Evolutionary conservation across 441 rosid species (phyloP).

Genomic region (Breynia disticha): DNA sequence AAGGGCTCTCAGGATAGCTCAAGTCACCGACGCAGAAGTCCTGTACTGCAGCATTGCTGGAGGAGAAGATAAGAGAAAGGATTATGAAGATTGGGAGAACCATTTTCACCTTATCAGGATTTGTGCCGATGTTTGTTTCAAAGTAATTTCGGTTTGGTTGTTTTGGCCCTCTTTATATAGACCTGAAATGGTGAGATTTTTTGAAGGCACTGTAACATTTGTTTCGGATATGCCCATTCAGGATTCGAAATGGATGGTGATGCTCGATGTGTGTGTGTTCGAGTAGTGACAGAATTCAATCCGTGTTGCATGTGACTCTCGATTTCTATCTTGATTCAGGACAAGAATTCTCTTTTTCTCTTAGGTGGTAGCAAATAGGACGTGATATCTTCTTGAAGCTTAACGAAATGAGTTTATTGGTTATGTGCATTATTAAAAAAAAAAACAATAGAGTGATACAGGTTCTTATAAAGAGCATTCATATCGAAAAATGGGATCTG

Average conservation of each 20-base stretch:
- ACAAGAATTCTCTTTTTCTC: too few species aligned
- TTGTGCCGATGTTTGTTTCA: not conserved
- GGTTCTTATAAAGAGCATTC: too few species aligned
- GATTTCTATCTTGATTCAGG: too few species aligned
- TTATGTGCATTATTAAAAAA: too few species aligned
- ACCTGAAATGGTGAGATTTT: not conserved
- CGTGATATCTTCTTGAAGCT: too few species aligned
- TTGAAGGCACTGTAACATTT: not conserved
- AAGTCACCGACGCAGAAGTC: constrained; percentile 74
- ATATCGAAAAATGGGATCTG: too few species aligned
- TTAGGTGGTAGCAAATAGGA: too few species aligned
- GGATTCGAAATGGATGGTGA: constrained; percentile 15
- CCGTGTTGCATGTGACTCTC: constrained; percentile 14
- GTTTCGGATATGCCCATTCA: constrained; percentile 9
- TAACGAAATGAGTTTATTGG: too few species aligned
- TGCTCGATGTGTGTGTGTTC: not conserved
- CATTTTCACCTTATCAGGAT: constrained; percentile 22
- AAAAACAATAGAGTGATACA: too few species aligned
- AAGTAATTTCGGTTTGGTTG: too few species aligned
- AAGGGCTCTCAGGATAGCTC: constrained; percentile 38
- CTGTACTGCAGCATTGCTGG: constrained; percentile 43
- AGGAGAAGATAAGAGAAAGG: constrained; percentile 33
- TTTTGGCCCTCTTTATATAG: constrained; percentile 14
- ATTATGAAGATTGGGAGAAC: constrained; percentile 29
- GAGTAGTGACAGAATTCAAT: constrained; percentile 20